Percentiles rank a stretch among this genome's conserved stretches.
These are phyloP conservation scores for Stropharia rugosoannulata DNA, from an alignment of 768 basidiomycete genomes.

Conservation along the genomic window DNA sequence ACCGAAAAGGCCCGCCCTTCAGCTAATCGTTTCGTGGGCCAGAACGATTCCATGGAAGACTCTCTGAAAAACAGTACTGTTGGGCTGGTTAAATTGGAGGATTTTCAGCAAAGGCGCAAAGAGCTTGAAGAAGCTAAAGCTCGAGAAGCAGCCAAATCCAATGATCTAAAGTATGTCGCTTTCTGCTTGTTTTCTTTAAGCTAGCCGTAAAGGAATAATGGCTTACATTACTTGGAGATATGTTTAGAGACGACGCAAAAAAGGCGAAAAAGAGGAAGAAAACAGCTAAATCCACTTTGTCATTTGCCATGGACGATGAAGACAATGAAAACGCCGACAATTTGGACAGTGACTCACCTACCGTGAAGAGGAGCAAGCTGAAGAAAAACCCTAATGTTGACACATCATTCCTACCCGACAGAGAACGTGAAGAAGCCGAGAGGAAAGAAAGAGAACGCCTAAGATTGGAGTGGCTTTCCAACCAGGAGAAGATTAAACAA, in stretches of 20 bases:
- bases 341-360: constrained; percentile 42
- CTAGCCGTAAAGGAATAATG: constrained; percentile 35
- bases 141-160: constrained; percentile 82
- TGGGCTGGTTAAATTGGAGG: constrained; percentile 88
- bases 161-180: constrained; percentile 79
- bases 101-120: constrained; percentile 87
- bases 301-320: constrained; percentile 88
- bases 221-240: constrained; percentile 78
- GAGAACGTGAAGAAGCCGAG: constrained; percentile 95
- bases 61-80: constrained; percentile 88
- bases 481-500: constrained; percentile 58
- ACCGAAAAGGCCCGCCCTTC: constrained; percentile 92
- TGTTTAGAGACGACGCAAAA: constrained; percentile 85
- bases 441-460: constrained; percentile 85
- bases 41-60: constrained; percentile 94
- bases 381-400: constrained; percentile 97
- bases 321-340: constrained; percentile 40
- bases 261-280: constrained; percentile 94
- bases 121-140: constrained; percentile 91
- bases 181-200: constrained; percentile 20
- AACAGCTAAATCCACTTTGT: constrained; percentile 81
- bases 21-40: constrained; percentile 86
- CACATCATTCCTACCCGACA: constrained; percentile 96
- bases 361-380: constrained; percentile 72
- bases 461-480: constrained; percentile 86